These are phyloP conservation scores for Microdochium bolleyi DNA, from an alignment of 2,329 filamentous ascomycete species.

Conservation along the genomic window DNA sequence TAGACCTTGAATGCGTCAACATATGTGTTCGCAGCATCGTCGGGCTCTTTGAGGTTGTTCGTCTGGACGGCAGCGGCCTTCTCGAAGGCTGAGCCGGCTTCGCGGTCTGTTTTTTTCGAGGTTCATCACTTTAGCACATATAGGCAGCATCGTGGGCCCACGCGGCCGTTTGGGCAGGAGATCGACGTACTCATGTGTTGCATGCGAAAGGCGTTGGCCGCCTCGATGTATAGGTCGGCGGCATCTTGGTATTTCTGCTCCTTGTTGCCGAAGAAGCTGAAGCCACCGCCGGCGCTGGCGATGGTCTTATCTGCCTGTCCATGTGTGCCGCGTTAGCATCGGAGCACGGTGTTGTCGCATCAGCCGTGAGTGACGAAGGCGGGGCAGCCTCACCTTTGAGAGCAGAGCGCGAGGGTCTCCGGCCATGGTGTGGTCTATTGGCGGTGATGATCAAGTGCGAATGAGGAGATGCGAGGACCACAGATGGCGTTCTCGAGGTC, in stretches of 20 bases:
- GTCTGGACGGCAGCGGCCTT: constrained; percentile 75
- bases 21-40: constrained; percentile 83
- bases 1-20: constrained; percentile 95
- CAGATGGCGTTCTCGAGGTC: not conserved
- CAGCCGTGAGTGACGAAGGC: constrained; percentile 12
- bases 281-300: constrained; percentile 67
- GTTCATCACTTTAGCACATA: constrained; percentile 1
- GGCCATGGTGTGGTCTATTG: constrained; percentile 44
- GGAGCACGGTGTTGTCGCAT: constrained; percentile 5
- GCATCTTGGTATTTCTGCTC: constrained; percentile 87
- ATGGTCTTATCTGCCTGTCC: constrained; percentile 79
- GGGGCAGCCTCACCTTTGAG: constrained; percentile 55
- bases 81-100: constrained; percentile 83
- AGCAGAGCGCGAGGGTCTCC: constrained; percentile 72
- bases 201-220: constrained; percentile 86
- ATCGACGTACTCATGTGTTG: constrained; percentile 64
- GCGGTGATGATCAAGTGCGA: not conserved
- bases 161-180: not conserved
- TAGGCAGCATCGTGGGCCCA: constrained; percentile 1
- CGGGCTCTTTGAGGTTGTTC: constrained; percentile 77
- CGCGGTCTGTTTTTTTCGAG: constrained; percentile 57
- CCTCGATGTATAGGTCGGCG: constrained; percentile 78
- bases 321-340: constrained; percentile 6
- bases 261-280: constrained; percentile 81
- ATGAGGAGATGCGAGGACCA: not conserved